Base-by-base conservation (phyloP, 305 asterid species). In the Petunia hybrid region DNA sequence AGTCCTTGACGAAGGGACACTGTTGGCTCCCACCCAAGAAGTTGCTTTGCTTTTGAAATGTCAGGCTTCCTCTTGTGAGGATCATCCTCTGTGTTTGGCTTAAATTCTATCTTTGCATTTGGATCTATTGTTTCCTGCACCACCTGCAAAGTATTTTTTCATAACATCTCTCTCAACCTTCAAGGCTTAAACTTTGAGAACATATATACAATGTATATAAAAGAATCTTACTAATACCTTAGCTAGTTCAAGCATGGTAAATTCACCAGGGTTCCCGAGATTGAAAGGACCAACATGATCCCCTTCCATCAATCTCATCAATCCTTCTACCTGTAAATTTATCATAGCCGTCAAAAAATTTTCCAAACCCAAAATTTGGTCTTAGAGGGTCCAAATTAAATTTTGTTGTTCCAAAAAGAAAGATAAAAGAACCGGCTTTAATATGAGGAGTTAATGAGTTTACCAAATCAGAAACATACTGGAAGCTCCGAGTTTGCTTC, bases 401-500 rank as follows among this genome's bases (percentile, higher is more conserved):
- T 22, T 22, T 22, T 22, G 31, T 13, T 40, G 46, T 38, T 40
- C 4, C 4, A 38, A 61, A 56, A 41, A 42, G 43, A 41, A 42
- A 59, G 3, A n/a, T 38, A 70, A 70, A 40, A 13, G 12, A 31
- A 36, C 60, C 5, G 8, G 53, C 56, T 70, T 45, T 3, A 70
- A 45, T 70, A 4, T 77, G 39, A 3, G 9, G 2, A 55, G 55
- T 5, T 16, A 53, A 76, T 16, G 46, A 38, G 2, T 60, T 87
- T 91, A 93, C 98, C 96, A 94, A 80, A 86, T 92, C 98, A 80
- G 97, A 91, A 80, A 94, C 95, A 55, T 89, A 92, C 88, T 91
- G 97, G 89, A 94, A 94, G 84, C 98, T 94, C 88, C 97, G 93
- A 4, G 98, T 94, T 89, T 92, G 97, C 85, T 92, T 89, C 48